These are phyloP conservation scores for Combretum micranthum DNA, from an alignment of 345 rosid species.

Conservation along the genomic window DNA sequence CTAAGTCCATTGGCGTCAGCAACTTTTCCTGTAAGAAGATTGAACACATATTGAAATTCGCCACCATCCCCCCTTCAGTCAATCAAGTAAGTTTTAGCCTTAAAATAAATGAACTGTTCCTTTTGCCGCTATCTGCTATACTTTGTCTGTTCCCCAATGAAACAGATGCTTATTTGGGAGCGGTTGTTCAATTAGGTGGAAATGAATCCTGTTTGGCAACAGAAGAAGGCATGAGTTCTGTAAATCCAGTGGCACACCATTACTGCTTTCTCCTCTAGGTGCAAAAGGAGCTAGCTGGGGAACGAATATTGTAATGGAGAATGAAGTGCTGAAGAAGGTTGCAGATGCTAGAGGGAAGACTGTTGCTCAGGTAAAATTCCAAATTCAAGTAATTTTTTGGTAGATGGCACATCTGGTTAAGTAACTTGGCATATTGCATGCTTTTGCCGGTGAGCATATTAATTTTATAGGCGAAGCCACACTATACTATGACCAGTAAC, in stretches of 20 bases:
- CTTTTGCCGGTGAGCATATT: no score
- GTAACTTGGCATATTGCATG: background rate
- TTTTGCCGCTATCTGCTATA: background rate
- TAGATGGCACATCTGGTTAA: background rate
- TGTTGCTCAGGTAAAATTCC: slow-evolving; percentile 17
- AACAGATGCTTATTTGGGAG: background rate
- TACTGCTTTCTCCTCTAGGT: slow-evolving; percentile 17
- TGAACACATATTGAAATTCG: background rate
- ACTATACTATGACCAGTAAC: no score
- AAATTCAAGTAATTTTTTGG: background rate
- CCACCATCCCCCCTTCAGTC: slow-evolving; percentile 8
- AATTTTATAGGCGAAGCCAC: no score
- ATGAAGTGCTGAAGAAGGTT: slow-evolving; percentile 11
- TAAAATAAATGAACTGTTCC: background rate
- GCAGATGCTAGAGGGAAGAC: slow-evolving; percentile 16
- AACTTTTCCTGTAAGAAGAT: slow-evolving; percentile 14
- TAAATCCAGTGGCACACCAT: background rate
- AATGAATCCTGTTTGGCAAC: slow-evolving; percentile 15
- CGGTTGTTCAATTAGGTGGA: slow-evolving; percentile 12
- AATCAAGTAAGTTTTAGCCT: slow-evolving; percentile 11
- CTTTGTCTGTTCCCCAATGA: background rate
- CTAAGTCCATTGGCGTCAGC: slow-evolving; percentile 9
- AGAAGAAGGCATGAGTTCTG: slow-evolving; percentile 13
- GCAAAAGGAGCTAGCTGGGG: slow-evolving; percentile 16
- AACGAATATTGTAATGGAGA: slow-evolving; percentile 11